These are phyloP conservation scores for Phytophthora pisi DNA, from an alignment of 352 stramenopile genomes.

Conservation along the genomic window DNA sequence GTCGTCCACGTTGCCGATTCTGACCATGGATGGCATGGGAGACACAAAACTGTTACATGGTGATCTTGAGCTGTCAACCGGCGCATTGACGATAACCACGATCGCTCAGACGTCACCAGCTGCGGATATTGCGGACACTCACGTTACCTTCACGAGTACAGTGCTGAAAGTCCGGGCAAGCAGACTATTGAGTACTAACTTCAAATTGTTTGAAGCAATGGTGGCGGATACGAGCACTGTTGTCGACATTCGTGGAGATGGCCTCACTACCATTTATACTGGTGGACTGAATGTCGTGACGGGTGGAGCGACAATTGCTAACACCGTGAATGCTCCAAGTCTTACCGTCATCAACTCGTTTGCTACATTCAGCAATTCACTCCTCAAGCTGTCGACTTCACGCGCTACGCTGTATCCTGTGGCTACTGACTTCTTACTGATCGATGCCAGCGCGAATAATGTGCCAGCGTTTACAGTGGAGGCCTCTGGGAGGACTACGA, in stretches of 20 bases:
- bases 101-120: constrained; percentile 20
- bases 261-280: constrained; percentile 51
- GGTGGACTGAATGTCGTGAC: constrained; percentile 44
- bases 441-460: constrained; percentile 37
- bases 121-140: constrained; percentile 45
- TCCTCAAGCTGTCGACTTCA: constrained; percentile 34
- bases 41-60: constrained; percentile 57
- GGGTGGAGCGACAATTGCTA: constrained; percentile 47
- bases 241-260: constrained; percentile 52
- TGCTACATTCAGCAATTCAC: constrained; percentile 28
- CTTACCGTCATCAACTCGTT: constrained; percentile 40
- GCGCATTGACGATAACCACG: constrained; percentile 52
- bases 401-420: constrained; percentile 33
- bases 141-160: constrained; percentile 40
- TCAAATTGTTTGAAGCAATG: constrained; percentile 56
- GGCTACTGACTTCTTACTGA: constrained; percentile 43
- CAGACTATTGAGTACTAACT: constrained; percentile 22
- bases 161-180: constrained; percentile 41
- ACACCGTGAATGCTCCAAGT: constrained; percentile 26
- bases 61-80: constrained; percentile 58
- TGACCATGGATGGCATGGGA: constrained; percentile 63
- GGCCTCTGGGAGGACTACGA: constrained; percentile 56
- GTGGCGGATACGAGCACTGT: constrained; percentile 32
- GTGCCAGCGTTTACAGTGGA: constrained; percentile 48
- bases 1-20: constrained; percentile 42